Conservation (phyloP, 2,329 filamentous ascomycete species). For the Lasiodiplodia sp. region DNA sequence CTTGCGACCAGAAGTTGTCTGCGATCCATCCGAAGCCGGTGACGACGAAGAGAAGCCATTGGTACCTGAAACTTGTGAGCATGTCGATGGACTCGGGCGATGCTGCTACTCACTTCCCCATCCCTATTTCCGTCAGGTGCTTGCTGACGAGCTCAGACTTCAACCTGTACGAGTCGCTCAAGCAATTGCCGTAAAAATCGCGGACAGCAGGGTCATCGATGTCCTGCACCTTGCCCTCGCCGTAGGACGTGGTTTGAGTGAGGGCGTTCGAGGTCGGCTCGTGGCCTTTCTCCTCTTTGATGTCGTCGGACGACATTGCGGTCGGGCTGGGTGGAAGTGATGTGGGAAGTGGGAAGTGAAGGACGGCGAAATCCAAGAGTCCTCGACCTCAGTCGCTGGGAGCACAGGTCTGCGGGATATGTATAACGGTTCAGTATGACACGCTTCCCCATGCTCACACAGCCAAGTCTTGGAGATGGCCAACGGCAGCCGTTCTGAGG, state of each 20-base stretch:
- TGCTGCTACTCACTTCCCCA: slow-evolving; percentile 29
- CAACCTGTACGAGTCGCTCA: slow-evolving; percentile 42
- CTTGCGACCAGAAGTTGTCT: slow-evolving; percentile 60
- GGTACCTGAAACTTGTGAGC: slow-evolving; percentile 32
- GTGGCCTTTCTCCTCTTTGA: slow-evolving; percentile 21
- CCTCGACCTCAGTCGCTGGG: background rate
- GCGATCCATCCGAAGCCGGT: slow-evolving; percentile 74
- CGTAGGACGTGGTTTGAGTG: slow-evolving; percentile 1
- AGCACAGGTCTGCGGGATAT: slow-evolving; percentile 15
- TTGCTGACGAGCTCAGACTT: slow-evolving; percentile 40
- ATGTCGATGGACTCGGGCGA: background rate
- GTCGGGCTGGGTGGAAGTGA: background rate
- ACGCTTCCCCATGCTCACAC: background rate
- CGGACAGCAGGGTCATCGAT: slow-evolving; percentile 41
- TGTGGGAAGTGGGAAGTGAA: background rate
- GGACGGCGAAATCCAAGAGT: background rate
- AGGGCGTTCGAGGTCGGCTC: slow-evolving; percentile 7
- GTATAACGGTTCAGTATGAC: slow-evolving; percentile 6
- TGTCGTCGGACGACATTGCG: slow-evolving; percentile 21
- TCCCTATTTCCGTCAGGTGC: slow-evolving; percentile 31
- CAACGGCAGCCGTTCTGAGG: background rate
- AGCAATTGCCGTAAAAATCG: slow-evolving; percentile 50
- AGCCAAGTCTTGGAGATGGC: slow-evolving; percentile 1
- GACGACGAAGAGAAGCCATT: slow-evolving; percentile 70
- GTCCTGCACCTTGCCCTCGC: slow-evolving; percentile 17